Base-by-base conservation (phyloP, 306 rosid genomes). In the Prunus mume region DNA sequence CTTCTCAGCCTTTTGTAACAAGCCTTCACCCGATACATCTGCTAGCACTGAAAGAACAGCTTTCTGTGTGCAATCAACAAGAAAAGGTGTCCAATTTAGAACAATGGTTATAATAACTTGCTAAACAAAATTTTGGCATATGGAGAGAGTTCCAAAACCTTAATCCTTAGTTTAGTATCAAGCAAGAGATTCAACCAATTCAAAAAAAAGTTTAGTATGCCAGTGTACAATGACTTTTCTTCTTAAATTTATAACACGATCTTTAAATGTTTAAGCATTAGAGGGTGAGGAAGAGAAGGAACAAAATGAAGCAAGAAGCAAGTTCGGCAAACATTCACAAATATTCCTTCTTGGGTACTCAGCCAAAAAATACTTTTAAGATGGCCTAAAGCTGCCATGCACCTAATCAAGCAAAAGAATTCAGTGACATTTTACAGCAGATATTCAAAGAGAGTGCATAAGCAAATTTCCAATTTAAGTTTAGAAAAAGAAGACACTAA, bases 11-110 rank as follows among this genome's bases (percentile, higher is more conserved):
- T 88, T 91, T 17, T 54, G 90, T 34, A 85, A 91, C 80, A 69
- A 56, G 65, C 83, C 84, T 73, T 75, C 88, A 78, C 88, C 88
- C 27, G 58, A 72, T 65, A 91, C 81, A 54, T 83, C 89, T 62
- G 89, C 86, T 75, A 96, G 87, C 71, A 96, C 88, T 73, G 96
- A 88, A 82, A 96, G 89, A 85, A 96, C 98, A 32, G 98, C 99
- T 96, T 96, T 96, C 99, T 96, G 98, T 83, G 70, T 79, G 70
- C 75, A 73, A 85, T 73, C 76, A 86, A 74, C 49, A 82, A 87
- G 76, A 79, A 61, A 71, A 25, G 45, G 71, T 57, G 77, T 43
- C 75, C 66, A 86, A 78, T 78, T 84, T 66, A 73, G 86, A 72
- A 69, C 60, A 46, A 75, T 62, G 60, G 62, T 62, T 58, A 47